Evolutionary conservation across 2,329 filamentous ascomycete species (phyloP).

Genomic region (Anthostomella pinea): DNA sequence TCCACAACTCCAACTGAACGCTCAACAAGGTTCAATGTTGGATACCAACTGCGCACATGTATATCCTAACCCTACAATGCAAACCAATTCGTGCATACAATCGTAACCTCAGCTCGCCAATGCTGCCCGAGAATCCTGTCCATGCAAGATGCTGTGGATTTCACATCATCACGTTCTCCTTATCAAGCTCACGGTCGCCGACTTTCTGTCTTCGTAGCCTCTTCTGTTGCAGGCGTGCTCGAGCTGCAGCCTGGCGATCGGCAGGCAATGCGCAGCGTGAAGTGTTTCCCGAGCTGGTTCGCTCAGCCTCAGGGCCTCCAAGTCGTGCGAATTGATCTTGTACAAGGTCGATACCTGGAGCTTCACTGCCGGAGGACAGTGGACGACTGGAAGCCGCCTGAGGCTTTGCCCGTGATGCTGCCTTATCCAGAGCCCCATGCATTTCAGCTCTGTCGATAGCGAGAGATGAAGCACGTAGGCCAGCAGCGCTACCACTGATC

Average conservation of each 20-base stretch:
- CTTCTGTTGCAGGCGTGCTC: constrained; percentile 53
- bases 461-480: constrained; percentile 9
- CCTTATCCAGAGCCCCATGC: constrained; percentile 17
- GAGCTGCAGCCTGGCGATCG: constrained; percentile 51
- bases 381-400: constrained; percentile 27
- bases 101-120: background rate
- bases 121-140: too few species aligned
- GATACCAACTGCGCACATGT: constrained; percentile 5
- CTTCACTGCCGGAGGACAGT: constrained; percentile 26
- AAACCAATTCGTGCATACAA: constrained; percentile 14
- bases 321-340: constrained; percentile 45
- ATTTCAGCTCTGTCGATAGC: constrained; percentile 12
- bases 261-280: constrained; percentile 46
- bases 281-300: constrained; percentile 33
- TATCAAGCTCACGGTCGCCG: constrained; percentile 18
- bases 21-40: constrained; percentile 7
- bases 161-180: constrained; percentile 57
- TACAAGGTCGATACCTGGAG: constrained; percentile 43
- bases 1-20: constrained; percentile 16
- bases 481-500: constrained; percentile 5
- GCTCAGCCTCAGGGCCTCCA: constrained; percentile 36
- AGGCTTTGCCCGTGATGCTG: constrained; percentile 21
- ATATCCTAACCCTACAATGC: constrained; percentile 8
- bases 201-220: constrained; percentile 47
- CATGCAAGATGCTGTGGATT: too few species aligned